Conservation (phyloP, 768 basidiomycete species). For the Leccinellum rugosiceps region DNA sequence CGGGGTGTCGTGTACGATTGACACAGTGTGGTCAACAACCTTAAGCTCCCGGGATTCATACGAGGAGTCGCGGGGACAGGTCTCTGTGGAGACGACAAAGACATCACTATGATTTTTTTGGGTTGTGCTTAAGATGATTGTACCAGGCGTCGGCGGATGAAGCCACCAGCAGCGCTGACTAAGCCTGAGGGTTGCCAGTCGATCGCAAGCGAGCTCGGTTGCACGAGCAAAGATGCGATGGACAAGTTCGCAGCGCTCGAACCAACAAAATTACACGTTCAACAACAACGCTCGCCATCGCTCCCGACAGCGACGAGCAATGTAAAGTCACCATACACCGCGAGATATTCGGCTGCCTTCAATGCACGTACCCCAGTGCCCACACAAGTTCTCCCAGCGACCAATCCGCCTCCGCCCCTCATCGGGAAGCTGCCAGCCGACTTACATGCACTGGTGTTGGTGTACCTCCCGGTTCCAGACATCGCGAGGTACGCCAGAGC, state of each 20-base stretch:
- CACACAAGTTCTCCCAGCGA: slow-evolving; percentile 15
- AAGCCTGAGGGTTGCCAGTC: not conserved
- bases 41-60: slow-evolving; percentile 48
- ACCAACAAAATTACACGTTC: slow-evolving; percentile 58
- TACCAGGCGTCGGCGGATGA: too few species aligned
- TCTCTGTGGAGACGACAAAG: slow-evolving; percentile 42
- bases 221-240: slow-evolving; percentile 41
- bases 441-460: slow-evolving; percentile 71
- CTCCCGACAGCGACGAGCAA: slow-evolving; percentile 10
- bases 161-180: not conserved
- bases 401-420: slow-evolving; percentile 33
- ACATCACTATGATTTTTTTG: too few species aligned
- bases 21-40: too few species aligned
- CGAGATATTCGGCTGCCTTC: slow-evolving; percentile 9
- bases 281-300: slow-evolving; percentile 22
- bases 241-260: slow-evolving; percentile 87
- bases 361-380: not conserved
- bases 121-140: too few species aligned
- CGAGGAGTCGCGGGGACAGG: slow-evolving; percentile 9
- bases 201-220: not conserved
- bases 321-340: slow-evolving; percentile 8
- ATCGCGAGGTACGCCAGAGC: slow-evolving; percentile 70
- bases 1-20: slow-evolving; percentile 48
- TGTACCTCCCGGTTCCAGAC: slow-evolving; percentile 75
- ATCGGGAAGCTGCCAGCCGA: slow-evolving; percentile 81